Evolutionary conservation across 2,329 filamentous ascomycete species (phyloP).

Genomic region (Dichotomopilus funicola): DNA sequence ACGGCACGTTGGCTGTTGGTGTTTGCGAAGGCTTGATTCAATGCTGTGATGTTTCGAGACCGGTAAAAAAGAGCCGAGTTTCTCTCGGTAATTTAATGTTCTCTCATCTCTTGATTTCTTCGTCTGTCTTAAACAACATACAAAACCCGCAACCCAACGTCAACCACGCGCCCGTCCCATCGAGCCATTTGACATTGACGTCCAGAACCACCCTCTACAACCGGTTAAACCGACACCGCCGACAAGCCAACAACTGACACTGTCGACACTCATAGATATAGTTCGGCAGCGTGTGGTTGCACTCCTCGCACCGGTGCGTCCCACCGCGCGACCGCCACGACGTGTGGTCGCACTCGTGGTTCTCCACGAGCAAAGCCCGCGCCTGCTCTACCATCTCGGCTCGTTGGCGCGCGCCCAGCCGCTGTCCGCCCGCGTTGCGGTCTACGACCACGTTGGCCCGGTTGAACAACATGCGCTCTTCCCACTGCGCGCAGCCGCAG

Average conservation of each 20-base stretch:
- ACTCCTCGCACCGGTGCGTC: constrained; percentile 37
- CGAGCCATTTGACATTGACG: no score
- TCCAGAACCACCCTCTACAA: no score
- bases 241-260: constrained; percentile 41
- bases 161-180: no score
- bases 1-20: no score
- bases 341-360: constrained; percentile 37
- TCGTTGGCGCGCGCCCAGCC: background rate
- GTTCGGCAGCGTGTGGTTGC: constrained; percentile 30
- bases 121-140: no score
- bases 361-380: constrained; percentile 25
- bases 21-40: no score
- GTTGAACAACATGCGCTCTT: constrained; percentile 30
- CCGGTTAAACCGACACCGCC: constrained; percentile 40
- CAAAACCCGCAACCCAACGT: no score
- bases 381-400: constrained; percentile 20
- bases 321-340: constrained; percentile 33
- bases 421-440: constrained; percentile 12
- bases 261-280: constrained; percentile 43
- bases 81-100: no score
- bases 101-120: no score
- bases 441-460: constrained; percentile 31
- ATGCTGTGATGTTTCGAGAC: no score
- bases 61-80: no score
- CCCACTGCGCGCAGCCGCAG: constrained; percentile 35